Conservation (phyloP, 257 asterid genomes). For the Solanum paucissectum region DNA sequence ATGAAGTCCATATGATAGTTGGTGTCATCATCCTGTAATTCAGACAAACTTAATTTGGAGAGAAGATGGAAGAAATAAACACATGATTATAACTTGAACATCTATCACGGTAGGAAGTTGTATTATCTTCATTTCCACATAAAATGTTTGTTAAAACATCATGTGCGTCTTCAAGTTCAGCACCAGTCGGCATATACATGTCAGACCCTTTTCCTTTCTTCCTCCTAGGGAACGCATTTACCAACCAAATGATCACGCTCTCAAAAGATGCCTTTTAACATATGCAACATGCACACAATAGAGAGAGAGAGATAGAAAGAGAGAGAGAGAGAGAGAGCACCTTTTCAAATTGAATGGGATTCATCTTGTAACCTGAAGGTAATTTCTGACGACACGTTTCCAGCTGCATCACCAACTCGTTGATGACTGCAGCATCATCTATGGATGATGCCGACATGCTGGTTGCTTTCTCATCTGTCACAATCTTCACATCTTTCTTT, state of each 20-base stretch:
- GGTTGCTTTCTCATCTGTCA: conserved; percentile 88
- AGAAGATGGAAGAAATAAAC: background rate
- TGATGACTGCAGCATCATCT: conserved; percentile 72
- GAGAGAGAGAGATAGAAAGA: background rate
- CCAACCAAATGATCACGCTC: background rate
- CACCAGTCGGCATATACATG: background rate
- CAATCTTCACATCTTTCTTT: conserved; percentile 51
- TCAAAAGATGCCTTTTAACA: background rate
- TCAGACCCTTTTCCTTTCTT: background rate
- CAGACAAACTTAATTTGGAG: background rate
- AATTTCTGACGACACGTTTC: conserved; percentile 47
- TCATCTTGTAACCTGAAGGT: conserved; percentile 62
- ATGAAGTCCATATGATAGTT: conserved; percentile 89
- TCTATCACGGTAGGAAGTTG: background rate
- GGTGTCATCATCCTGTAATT: conserved; percentile 73
- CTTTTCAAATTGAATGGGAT: conserved; percentile 92
- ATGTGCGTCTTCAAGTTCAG: background rate
- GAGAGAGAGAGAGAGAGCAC: conserved; percentile 10
- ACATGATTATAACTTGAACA: background rate
- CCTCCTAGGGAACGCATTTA: background rate
- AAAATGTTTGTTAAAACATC: background rate
- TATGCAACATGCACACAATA: background rate
- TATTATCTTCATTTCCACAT: background rate
- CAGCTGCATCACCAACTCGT: conserved; percentile 53
- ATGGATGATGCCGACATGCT: conserved; percentile 64